Conservation (phyloP, 257 asterid genomes). For the Lithospermum erythrorhizon region DNA sequence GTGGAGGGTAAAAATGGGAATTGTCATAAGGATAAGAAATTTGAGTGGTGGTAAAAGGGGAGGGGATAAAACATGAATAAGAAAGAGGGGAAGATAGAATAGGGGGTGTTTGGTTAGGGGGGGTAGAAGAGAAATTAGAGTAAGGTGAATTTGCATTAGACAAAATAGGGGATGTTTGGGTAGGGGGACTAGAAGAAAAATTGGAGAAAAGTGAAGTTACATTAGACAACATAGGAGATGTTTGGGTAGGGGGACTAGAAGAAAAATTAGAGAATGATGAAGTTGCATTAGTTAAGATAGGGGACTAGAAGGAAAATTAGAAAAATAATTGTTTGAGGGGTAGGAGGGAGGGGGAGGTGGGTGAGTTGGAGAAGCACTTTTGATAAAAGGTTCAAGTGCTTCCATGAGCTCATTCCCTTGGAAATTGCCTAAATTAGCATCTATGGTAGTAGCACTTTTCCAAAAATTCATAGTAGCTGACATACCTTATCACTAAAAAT, state of each 20-base stretch:
- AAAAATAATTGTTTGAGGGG: too few species aligned
- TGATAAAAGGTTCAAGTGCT: slow-evolving; percentile 94
- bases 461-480: slow-evolving; percentile 73
- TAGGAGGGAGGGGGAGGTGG: slow-evolving; percentile 25
- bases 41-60: background rate
- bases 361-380: slow-evolving; percentile 43
- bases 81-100: slow-evolving; percentile 6
- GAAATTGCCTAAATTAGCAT: slow-evolving; percentile 25
- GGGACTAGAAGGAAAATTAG: slow-evolving; percentile 1
- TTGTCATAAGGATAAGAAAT: background rate
- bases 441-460: slow-evolving; percentile 38
- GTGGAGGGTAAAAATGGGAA: slow-evolving; percentile 10
- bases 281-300: background rate
- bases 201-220: background rate
- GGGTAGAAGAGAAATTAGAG: slow-evolving; percentile 5
- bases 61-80: background rate
- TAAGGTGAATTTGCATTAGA: background rate
- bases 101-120: background rate
- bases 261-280: slow-evolving; percentile 1
- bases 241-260: background rate
- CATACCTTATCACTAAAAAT: slow-evolving; percentile 13
- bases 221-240: background rate
- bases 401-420: slow-evolving; percentile 82
- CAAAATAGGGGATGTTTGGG: slow-evolving; percentile 4
- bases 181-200: background rate